Evolutionary conservation across 1,284 basidiomycete genomes (phyloP), one percentile per base, ranked within the genome.

Genomic region (Mycena sp.): DNA sequence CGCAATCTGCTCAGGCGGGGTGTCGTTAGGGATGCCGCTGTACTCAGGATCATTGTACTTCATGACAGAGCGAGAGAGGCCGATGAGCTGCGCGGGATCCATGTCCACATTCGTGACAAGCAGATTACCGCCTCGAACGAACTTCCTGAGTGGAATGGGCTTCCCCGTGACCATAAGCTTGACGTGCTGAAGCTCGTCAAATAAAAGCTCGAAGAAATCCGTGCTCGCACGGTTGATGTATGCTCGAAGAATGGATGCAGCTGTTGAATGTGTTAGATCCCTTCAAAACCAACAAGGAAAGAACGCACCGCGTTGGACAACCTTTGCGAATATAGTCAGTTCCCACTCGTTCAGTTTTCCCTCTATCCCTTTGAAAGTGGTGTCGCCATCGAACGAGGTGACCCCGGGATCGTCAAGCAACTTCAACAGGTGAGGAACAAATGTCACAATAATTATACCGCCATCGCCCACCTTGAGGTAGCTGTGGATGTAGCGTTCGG

Each of bases 111-210:
- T 51, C 11, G 30, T 51, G 4, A 51, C 49, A 30, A 37, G 29
- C 3, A 51, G 19, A 23, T 54, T 43, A 54, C 52, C 52, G 6
- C 40, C 50, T 14, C 14, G 35, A 6, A 56, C 54, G 14, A 56
- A 56, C 25, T 1, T 11, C 16, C 46, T 56, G 21, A 56, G 29
- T 10, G 54, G 21, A 4, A 56, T 35, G 17, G 54, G 54, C n/a
- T 28, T 35, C 4, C 54, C 54, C n/a, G 54, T 56, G 30, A 56
- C 29, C 32, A 46, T 46, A 4, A 56, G 43, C 54, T 56, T 56
- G 26, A 45, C 28, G 43, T 23, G 43, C 54, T 56, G 43, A 23
- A 56, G 30, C 53, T 55, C 53, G n/a, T 55, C 43, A 21, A 55
- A 55, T 5, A 55, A 6, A 14, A 37, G 12, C 26, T 55, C 53